These are phyloP conservation scores for Blastocystis sp. DNA, from an alignment of 352 stramenopile species.

Conservation along the genomic window DNA sequence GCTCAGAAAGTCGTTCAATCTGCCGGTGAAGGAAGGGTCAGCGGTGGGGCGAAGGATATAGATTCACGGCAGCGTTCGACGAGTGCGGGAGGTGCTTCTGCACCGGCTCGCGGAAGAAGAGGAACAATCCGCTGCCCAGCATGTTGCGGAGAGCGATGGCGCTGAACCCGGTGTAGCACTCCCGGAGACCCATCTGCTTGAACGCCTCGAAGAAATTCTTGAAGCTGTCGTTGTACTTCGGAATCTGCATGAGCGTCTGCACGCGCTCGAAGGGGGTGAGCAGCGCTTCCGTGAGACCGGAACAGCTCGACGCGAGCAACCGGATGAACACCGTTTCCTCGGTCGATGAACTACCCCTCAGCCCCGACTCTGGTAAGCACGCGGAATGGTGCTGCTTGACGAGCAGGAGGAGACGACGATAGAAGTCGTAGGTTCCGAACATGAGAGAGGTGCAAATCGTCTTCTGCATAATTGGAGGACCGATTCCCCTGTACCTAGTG, in stretches of 20 bases:
- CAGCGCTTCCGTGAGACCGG: conserved; percentile 80
- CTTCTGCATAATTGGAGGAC: conserved; percentile 80
- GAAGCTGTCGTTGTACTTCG: conserved; percentile 81
- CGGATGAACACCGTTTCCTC: conserved; percentile 55
- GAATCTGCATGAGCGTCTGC: conserved; percentile 82
- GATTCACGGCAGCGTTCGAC: conserved; percentile 72
- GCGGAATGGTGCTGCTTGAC: background rate
- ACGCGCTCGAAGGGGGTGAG: conserved; percentile 81
- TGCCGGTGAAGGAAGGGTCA: conserved; percentile 35
- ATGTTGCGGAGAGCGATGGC: conserved; percentile 80
- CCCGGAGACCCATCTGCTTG: conserved; percentile 77
- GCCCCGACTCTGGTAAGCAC: background rate
- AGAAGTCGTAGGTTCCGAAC: conserved; percentile 84
- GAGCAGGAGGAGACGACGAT: conserved; percentile 75
- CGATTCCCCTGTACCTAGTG: conserved; percentile 78
- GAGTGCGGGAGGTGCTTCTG: conserved; percentile 76
- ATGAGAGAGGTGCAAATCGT: conserved; percentile 83
- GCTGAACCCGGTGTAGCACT: conserved; percentile 80
- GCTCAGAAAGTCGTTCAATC: conserved; percentile 78
- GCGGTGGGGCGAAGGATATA: conserved; percentile 43
- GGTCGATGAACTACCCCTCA: background rate
- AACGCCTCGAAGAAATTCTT: conserved; percentile 78
- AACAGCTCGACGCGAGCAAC: conserved; percentile 52
- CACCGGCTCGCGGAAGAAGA: conserved; percentile 79
- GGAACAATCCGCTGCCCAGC: conserved; percentile 81